Evolutionary conservation across 2,329 filamentous ascomycete genomes (phyloP), one percentile per base, ranked within the genome.

Genomic region (Alternaria tenuissima): DNA sequence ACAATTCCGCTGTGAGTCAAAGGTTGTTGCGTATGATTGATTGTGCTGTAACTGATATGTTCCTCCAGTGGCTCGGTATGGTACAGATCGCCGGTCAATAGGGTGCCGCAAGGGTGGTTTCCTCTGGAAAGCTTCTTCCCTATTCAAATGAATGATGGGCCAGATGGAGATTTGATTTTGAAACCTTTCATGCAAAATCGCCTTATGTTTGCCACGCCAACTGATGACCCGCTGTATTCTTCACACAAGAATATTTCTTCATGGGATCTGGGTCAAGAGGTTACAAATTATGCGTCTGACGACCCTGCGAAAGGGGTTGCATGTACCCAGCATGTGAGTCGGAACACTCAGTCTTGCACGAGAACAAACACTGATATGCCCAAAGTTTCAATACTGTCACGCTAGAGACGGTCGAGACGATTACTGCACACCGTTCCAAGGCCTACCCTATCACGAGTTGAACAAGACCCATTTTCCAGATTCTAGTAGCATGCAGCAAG

Each of bases 391-490:
- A 16, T 47, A 47, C 12, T 47, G 44, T 16, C 28, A 47, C 9
- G 44, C 26, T 1, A 47, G 44, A 32, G 44, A 32, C 34, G 24
- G 52, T 18, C n/a, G 43, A 54, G 52, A 39, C 44, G 41, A 53
- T 18, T 32, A 34, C 52, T 20, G 54, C 36, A 52, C 34, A 7
- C 24, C 43, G 2, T 32, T 47, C 1, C 9, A 47, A 47, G 44
- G 34, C 4, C 9, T 52, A 14, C 49, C 34, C 36, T 20, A 42
- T 5, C 49, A 41, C 20, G 49, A 51, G 3, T 24, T 47, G 9
- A 16, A n/a, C 26, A 24, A 32, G 0, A 24, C 24, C 18, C 18
- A 34, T 36, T 38, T 38, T 7, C 47, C 30, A 1, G 47, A 49
- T 24, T 30, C 47, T 5, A 49, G 22, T 32, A 34, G 28, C 7